A percentile compares a stretch with the other conserved stretches of the same genome.
Conservation (phyloP, 345 rosid genomes). For the Hibiscus mutabilis region DNA sequence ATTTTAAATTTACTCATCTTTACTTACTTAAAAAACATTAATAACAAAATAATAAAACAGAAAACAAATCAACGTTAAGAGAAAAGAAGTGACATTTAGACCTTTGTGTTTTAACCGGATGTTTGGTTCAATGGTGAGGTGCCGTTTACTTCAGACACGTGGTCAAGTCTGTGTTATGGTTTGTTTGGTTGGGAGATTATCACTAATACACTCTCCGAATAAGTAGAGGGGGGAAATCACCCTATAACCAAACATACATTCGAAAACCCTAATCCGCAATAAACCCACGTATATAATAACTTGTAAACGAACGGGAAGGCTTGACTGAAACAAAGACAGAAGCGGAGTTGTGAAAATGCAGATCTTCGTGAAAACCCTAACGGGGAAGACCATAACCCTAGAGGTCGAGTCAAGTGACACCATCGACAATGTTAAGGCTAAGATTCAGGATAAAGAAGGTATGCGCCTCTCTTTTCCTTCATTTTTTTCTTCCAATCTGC, state of each 20-base stretch:
- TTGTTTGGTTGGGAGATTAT: neutral
- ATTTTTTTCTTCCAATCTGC: neutral
- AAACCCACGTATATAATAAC: neutral
- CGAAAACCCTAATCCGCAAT: neutral
- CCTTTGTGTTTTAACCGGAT: too few relatives aligned
- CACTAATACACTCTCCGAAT: too few relatives aligned
- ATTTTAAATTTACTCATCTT: too few relatives aligned
- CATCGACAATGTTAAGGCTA: constrained; percentile 65
- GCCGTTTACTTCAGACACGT: neutral
- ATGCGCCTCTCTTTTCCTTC: neutral
- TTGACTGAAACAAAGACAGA: neutral
- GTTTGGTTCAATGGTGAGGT: too few relatives aligned
- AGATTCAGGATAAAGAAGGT: constrained; percentile 76
- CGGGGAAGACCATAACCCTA: constrained; percentile 61
- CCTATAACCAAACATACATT: neutral
- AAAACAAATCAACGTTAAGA: too few relatives aligned
- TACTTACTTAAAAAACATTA: too few relatives aligned
- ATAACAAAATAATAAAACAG: too few relatives aligned
- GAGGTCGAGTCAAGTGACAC: constrained; percentile 67
- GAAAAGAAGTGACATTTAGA: too few relatives aligned
- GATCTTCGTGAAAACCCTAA: constrained; percentile 66
- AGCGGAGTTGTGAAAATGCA: constrained; percentile 31
- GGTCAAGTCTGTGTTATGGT: neutral
- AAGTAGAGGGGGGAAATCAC: neutral
- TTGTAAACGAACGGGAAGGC: neutral